Conservation (phyloP, 257 asterid species). For the Solanum chilense region DNA sequence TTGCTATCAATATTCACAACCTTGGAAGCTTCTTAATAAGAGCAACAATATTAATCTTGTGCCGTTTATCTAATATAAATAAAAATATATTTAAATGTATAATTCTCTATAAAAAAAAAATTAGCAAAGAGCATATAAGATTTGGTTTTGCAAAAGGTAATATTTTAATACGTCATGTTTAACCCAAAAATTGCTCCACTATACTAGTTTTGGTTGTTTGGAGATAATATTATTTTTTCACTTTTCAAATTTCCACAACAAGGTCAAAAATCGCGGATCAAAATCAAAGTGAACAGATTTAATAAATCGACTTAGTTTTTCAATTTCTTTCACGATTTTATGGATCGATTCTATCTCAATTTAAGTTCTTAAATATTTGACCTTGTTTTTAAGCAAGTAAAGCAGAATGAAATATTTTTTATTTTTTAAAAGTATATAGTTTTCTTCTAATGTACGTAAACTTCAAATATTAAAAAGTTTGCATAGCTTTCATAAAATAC, state of each 20-base stretch:
- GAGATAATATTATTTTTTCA: background rate
- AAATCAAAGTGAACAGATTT: background rate
- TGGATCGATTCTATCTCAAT: no score
- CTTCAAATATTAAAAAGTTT: background rate
- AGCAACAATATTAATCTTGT: background rate
- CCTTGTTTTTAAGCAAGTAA: background rate
- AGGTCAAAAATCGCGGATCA: background rate
- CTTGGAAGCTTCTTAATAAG: background rate
- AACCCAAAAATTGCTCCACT: background rate
- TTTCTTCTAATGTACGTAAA: background rate
- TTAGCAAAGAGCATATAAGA: background rate
- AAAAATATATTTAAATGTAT: background rate
- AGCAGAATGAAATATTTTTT: background rate
- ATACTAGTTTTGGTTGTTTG: background rate
- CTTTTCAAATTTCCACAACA: background rate
- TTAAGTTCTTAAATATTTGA: no score
- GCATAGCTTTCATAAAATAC: background rate
- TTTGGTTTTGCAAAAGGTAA: background rate
- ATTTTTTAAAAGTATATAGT: background rate
- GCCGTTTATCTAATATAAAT: background rate
- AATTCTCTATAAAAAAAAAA: background rate
- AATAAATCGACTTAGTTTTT: no score
- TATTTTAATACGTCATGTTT: background rate
- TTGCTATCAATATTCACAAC: background rate
- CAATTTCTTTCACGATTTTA: background rate